phyloP scores from a whole-genome alignment of 768 basidiomycete species.

The Lactarius sp. region DNA sequence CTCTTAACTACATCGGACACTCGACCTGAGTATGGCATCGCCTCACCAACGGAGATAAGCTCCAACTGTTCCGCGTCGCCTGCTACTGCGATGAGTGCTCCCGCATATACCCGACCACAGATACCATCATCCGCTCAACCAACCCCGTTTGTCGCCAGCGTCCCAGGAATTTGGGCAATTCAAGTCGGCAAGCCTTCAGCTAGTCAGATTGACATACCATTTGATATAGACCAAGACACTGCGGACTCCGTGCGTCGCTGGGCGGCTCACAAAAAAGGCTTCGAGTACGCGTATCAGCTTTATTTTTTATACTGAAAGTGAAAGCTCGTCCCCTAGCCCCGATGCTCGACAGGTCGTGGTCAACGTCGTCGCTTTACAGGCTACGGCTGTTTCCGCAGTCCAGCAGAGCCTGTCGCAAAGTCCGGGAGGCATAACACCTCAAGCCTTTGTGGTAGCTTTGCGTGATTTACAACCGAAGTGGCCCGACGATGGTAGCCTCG shows the following conservation, averaged over 20 bases:
- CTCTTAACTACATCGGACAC: background rate
- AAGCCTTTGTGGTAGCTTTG: slow-evolving; percentile 17
- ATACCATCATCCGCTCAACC: background rate
- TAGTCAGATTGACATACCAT: slow-evolving; percentile 6
- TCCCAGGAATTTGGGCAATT: slow-evolving; percentile 22
- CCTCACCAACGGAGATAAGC: background rate
- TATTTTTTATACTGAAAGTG: background rate
- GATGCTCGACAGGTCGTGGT: slow-evolving; percentile 16
- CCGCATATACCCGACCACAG: background rate
- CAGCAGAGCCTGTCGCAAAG: slow-evolving; percentile 7
- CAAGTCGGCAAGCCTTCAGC: slow-evolving; percentile 18
- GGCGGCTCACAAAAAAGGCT: slow-evolving; percentile 9
- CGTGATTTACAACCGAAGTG: slow-evolving; percentile 14
- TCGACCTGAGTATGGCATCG: background rate
- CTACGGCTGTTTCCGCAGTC: slow-evolving; percentile 11
- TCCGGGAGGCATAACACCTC: slow-evolving; percentile 9
- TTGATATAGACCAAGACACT: slow-evolving; percentile 19
- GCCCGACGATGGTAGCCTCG: slow-evolving; percentile 17
- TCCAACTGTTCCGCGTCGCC: background rate
- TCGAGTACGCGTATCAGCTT: slow-evolving; percentile 13
- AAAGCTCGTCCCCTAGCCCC: slow-evolving; percentile 9
- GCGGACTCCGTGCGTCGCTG: slow-evolving; percentile 16
- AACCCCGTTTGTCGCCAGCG: background rate
- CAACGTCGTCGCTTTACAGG: slow-evolving; percentile 14
- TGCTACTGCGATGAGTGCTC: background rate